Evolutionary conservation across 2,329 filamentous ascomycete genomes (phyloP), one percentile per base, ranked within the genome.

Genomic region (Fusarium nematophilum): DNA sequence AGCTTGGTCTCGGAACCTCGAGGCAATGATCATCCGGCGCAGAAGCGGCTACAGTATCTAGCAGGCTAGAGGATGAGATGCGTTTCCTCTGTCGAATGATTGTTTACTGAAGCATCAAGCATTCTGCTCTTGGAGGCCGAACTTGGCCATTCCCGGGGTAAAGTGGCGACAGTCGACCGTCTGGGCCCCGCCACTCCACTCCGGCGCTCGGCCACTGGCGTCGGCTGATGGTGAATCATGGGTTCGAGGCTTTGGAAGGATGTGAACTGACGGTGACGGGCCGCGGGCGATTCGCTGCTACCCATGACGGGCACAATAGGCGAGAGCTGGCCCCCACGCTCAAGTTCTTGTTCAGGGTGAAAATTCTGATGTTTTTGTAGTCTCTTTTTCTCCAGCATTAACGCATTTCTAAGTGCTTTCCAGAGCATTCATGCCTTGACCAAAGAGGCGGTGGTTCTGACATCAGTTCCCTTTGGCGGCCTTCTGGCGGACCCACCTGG

Each of bases 111-210:
- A 29, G 33, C 44, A 51, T 49, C 50, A 37, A 40, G 15, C 51
- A 56, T 53, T n/a, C 40, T 53, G 34, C 44, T 39, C 42, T 48
- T 43, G 33, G 33, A 15, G 15, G 21, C 6, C 25, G 30, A 36
- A 37, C 36, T 51, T 53, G 50, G 37, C 33, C 46, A 50, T 65
- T 66, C 47, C 56, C 53, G 62, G 61, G 62, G 63, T 62, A 56
- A 66, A 64, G 66, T 64, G 62, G 64, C 64, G 64, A 67, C 52
- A 57, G 43, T 36, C 47, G 53, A 34, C 59, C 23, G 21, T 23
- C 52, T 36, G 33, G 52, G 51, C 60, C 50, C 53, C 45, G 51
- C 51, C 57, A 48, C 59, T 60, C 63, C 52, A 49, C 57, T 62
- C 27, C 38, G 36, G 59, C 49, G 59, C 37, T 55, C 25, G 57